These are phyloP conservation scores for Afroboletus lepidellus DNA, from an alignment of 1,284 basidiomycete genomes.

Conservation along the genomic window DNA sequence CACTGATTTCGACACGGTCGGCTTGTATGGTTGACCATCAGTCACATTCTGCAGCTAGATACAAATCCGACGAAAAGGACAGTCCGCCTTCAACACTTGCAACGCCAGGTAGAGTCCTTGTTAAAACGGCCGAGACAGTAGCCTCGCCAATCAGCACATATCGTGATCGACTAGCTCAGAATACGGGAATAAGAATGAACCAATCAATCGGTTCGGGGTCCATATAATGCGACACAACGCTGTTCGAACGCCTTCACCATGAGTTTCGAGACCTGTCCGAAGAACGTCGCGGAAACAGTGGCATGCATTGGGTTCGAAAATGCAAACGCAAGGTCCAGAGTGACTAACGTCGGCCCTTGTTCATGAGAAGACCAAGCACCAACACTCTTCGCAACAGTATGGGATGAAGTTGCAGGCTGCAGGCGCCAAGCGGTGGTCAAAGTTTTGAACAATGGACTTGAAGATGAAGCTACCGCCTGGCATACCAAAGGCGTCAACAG, in stretches of 20 bases:
- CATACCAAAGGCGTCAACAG: constrained; percentile 2
- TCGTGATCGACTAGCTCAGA: neutral
- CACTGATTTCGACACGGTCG: constrained; percentile 1
- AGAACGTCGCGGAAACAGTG: constrained; percentile 77
- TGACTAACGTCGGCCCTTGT: constrained; percentile 65
- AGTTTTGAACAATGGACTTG: constrained; percentile 83
- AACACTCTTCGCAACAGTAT: neutral
- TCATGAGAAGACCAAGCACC: constrained; percentile 17
- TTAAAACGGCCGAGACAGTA: neutral
- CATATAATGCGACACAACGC: constrained; percentile 73
- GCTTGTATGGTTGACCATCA: neutral
- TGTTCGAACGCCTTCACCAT: constrained; percentile 94
- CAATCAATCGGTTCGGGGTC: constrained; percentile 31
- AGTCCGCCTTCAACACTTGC: too few relatives aligned
- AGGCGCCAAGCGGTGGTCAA: constrained; percentile 85
- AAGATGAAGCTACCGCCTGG: constrained; percentile 75
- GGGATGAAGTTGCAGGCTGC: constrained; percentile 49
- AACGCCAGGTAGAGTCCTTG: too few relatives aligned
- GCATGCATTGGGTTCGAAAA: constrained; percentile 89
- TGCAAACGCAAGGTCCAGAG: constrained; percentile 79
- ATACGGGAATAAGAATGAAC: neutral
- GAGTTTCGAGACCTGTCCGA: constrained; percentile 81
- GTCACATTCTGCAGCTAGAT: too few relatives aligned
- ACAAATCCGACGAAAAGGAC: neutral
- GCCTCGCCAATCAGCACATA: neutral